Evolutionary conservation across 306 rosid species (phyloP).

Genomic region (Glycine latifolia): DNA sequence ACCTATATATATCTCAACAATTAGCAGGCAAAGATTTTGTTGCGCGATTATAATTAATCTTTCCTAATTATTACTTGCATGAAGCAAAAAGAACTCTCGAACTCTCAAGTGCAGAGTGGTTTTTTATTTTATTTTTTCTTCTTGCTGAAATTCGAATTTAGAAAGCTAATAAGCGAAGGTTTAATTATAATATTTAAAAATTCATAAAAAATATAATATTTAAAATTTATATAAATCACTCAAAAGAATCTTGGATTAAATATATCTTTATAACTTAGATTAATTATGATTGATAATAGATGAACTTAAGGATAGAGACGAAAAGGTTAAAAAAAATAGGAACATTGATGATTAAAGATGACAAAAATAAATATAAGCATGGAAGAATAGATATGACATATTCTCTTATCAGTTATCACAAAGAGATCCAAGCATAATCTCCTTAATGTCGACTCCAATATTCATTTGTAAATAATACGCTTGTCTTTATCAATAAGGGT

Average conservation of each 20-base stretch:
- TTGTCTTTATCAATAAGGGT: too few species aligned
- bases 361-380: too few species aligned
- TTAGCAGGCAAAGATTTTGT: not conserved
- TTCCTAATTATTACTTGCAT: not conserved
- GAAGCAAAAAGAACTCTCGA: not conserved
- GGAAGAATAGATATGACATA: too few species aligned
- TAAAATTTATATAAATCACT: not conserved
- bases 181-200: not conserved
- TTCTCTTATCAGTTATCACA: not conserved
- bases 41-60: not conserved
- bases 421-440: conserved; percentile 35
- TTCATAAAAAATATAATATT: too few species aligned
- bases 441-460: conserved; percentile 10
- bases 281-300: too few species aligned
- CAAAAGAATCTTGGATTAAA: conserved; percentile 16
- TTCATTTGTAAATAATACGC: conserved; percentile 34
- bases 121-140: too few species aligned
- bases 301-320: too few species aligned
- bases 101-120: not conserved
- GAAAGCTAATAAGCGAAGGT: not conserved
- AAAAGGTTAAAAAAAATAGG: too few species aligned
- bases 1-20: not conserved
- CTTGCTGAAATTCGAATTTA: not conserved
- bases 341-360: too few species aligned
- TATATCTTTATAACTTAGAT: not conserved